phyloP scores from a whole-genome alignment of 192 early-diverging fungal genomes.

The Endogone sp. region DNA sequence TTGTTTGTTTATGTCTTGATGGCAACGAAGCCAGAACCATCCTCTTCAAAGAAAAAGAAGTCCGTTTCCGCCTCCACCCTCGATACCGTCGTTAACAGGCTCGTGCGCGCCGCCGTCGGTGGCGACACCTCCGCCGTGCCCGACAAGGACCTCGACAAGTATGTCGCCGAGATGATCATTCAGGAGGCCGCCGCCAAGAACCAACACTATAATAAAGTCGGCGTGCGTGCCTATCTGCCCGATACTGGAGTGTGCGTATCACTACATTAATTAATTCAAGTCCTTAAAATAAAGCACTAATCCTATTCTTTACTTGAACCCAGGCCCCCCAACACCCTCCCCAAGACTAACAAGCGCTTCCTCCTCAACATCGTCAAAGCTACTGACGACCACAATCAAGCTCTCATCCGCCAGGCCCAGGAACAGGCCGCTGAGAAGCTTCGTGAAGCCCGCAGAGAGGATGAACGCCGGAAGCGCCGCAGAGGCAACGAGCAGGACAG shows the following conservation, averaged over 20 bases:
- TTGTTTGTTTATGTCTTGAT: too few relatives aligned
- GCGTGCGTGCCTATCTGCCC: slow-evolving; percentile 34
- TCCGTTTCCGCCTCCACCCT: background rate
- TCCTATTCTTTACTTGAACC: background rate
- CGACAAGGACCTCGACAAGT: slow-evolving; percentile 52
- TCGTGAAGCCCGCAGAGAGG: background rate
- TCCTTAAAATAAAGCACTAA: background rate
- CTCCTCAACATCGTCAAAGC: slow-evolving; percentile 49
- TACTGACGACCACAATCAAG: slow-evolving; percentile 51
- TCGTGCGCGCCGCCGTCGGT: slow-evolving; percentile 47
- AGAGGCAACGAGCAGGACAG: background rate
- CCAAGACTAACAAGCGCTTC: slow-evolving; percentile 57
- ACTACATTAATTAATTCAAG: background rate
- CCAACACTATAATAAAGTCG: slow-evolving; percentile 31
- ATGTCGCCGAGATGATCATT: slow-evolving; percentile 49
- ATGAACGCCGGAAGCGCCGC: background rate
- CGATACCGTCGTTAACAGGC: background rate
- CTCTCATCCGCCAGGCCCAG: slow-evolving; percentile 41
- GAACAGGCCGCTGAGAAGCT: slow-evolving; percentile 32
- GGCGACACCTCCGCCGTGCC: slow-evolving; percentile 21
- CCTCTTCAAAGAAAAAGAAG: background rate
- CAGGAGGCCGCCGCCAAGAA: slow-evolving; percentile 37
- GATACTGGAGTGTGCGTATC: slow-evolving; percentile 16
- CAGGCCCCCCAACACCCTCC: slow-evolving; percentile 34
- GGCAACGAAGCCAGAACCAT: background rate